Conservation (phyloP, 352 stramenopile species). For the Pythium vanterpoolii region DNA sequence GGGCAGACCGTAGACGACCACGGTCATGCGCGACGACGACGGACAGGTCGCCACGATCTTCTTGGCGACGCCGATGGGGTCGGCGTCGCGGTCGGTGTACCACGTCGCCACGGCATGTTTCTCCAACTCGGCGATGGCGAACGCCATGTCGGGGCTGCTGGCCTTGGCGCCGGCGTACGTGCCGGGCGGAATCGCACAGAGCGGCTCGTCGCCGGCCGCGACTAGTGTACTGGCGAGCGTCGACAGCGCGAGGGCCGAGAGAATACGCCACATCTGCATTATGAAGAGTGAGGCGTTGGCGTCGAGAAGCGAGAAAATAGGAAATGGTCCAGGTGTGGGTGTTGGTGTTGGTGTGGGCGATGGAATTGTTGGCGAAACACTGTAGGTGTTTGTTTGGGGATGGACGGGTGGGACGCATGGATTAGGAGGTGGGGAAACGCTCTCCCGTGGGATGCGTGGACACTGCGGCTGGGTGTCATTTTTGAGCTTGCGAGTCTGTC, state of each 20-base stretch:
- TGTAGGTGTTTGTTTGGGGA: too few species aligned
- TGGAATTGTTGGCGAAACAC: too few species aligned
- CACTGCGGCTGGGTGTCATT: background rate
- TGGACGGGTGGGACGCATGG: too few species aligned
- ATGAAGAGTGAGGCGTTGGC: background rate
- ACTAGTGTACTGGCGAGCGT: constrained; percentile 11
- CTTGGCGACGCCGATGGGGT: constrained; percentile 32
- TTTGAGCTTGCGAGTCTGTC: background rate
- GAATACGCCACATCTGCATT: constrained; percentile 5
- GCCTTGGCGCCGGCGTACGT: constrained; percentile 48
- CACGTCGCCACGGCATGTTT: constrained; percentile 52
- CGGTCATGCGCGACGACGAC: constrained; percentile 37
- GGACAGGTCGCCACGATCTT: constrained; percentile 35
- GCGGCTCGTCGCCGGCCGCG: constrained; percentile 26
- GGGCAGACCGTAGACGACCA: constrained; percentile 71
- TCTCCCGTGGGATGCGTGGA: constrained; percentile 2
- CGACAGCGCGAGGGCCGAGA: constrained; percentile 4
- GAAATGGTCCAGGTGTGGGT: background rate
- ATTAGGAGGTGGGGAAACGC: background rate
- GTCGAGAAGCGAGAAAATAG: background rate
- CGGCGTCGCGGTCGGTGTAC: constrained; percentile 45
- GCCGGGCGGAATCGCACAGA: constrained; percentile 49
- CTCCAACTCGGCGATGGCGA: constrained; percentile 55
- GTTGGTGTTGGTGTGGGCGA: too few species aligned
- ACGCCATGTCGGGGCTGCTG: constrained; percentile 42